phyloP scores from a whole-genome alignment of 108 stramenopile species.

The Nitzschia sp. region DNA sequence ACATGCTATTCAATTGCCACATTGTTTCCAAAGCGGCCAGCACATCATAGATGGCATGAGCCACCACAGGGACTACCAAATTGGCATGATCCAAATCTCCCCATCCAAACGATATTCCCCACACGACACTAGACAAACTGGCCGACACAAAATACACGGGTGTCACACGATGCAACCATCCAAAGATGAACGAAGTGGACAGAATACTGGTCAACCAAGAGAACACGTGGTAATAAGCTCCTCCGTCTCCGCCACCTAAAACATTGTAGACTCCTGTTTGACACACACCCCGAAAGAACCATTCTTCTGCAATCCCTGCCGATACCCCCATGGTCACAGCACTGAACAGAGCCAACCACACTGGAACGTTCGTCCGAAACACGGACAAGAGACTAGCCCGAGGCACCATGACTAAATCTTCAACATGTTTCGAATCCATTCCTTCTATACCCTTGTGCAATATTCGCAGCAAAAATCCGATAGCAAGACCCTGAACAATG shows the following conservation, averaged over 20 bases:
- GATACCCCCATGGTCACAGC: conserved; percentile 62
- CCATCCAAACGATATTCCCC: conserved; percentile 70
- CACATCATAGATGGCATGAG: conserved; percentile 84
- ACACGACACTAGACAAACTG: conserved; percentile 45
- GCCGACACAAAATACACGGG: conserved; percentile 78
- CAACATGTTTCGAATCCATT: neutral
- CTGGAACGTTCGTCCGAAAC: neutral
- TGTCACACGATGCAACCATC: conserved; percentile 81
- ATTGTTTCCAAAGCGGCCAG: conserved; percentile 77
- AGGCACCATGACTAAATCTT: neutral
- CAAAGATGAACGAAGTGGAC: conserved; percentile 53
- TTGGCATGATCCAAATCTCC: conserved; percentile 59
- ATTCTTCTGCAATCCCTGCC: conserved; percentile 86
- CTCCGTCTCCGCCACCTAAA: conserved; percentile 9
- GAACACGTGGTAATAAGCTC: conserved; percentile 39
- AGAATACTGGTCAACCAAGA: too few relatives aligned
- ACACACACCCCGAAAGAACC: conserved; percentile 84
- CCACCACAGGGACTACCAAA: conserved; percentile 74
- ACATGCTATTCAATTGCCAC: conserved; percentile 25
- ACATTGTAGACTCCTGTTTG: conserved; percentile 25
- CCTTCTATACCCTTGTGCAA: neutral
- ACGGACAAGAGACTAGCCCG: neutral
- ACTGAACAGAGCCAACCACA: conserved; percentile 17
- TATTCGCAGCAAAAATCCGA: neutral
- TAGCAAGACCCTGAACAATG: neutral